phyloP scores from a whole-genome alignment of 2,329 filamentous ascomycete genomes.

The Colletotrichum lupini region DNA sequence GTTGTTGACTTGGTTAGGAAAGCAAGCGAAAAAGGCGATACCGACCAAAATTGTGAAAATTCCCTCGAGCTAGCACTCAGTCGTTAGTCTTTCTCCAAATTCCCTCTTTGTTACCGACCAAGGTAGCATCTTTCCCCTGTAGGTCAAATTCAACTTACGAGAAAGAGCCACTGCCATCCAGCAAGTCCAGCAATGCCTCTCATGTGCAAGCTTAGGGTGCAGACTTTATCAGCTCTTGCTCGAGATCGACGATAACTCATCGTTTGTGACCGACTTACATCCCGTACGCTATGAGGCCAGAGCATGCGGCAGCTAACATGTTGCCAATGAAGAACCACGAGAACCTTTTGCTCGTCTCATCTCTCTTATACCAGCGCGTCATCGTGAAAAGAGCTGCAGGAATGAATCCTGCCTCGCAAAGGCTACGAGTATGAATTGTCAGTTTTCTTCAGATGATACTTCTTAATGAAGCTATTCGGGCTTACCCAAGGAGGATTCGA shows the following conservation, averaged over 20 bases:
- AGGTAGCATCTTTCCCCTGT: not conserved
- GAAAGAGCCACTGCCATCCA: constrained; percentile 50
- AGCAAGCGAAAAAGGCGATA: constrained; percentile 44
- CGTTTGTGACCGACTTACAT: constrained; percentile 39
- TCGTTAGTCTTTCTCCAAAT: not conserved
- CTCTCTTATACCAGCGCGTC: constrained; percentile 58
- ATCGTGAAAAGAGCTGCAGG: constrained; percentile 59
- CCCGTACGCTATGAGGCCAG: constrained; percentile 55
- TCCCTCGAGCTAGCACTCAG: constrained; percentile 45
- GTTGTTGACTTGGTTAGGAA: constrained; percentile 43
- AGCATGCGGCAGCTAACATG: constrained; percentile 51
- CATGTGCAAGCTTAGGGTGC: constrained; percentile 43
- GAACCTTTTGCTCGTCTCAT: constrained; percentile 58
- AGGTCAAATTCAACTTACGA: constrained; percentile 35
- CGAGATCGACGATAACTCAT: not conserved
- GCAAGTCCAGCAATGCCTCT: constrained; percentile 43
- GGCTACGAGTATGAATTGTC: not conserved
- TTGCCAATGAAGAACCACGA: constrained; percentile 58
- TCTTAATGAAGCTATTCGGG: not conserved
- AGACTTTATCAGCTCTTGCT: not conserved
- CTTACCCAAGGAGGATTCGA: constrained; percentile 46
- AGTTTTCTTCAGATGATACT: not conserved
- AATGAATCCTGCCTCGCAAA: constrained; percentile 55
- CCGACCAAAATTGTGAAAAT: constrained; percentile 49
- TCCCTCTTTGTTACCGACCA: not conserved